Conservation (phyloP, 2,329 filamentous ascomycete genomes). For the Ophiocordyceps robertsii region DNA sequence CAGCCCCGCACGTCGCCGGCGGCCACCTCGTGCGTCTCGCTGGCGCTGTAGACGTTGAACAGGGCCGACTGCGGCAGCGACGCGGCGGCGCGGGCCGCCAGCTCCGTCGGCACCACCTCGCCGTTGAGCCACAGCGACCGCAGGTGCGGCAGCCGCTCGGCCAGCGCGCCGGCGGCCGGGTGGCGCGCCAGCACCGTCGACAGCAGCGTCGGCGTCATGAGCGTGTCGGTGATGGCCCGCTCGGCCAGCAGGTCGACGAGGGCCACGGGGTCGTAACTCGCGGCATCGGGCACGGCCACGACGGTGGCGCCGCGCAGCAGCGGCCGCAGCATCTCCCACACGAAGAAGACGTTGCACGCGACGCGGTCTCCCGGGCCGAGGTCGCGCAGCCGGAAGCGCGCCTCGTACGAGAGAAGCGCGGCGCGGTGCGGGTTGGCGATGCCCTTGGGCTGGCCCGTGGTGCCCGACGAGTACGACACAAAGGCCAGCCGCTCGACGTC, state of each 20-base stretch:
- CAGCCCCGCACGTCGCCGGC: conserved; percentile 63
- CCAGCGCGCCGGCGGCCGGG: conserved; percentile 35
- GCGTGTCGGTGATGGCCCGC: conserved; percentile 60
- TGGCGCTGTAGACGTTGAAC: conserved; percentile 71
- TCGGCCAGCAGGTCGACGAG: conserved; percentile 57
- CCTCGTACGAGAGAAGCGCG: conserved; percentile 58
- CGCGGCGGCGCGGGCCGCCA: conserved; percentile 53
- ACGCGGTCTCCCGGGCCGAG: conserved; percentile 60
- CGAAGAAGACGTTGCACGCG: conserved; percentile 80
- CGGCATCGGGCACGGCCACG: conserved; percentile 60
- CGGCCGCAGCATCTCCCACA: conserved; percentile 74
- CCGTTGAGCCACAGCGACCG: conserved; percentile 69
- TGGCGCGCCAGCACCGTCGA: conserved; percentile 61
- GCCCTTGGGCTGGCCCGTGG: conserved; percentile 67
- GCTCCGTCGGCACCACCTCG: conserved; percentile 68
- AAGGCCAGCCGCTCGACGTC: conserved; percentile 65
- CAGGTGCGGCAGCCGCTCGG: conserved; percentile 48
- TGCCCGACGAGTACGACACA: conserved; percentile 70
- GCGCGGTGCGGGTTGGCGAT: conserved; percentile 70
- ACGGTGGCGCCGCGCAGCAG: conserved; percentile 65
- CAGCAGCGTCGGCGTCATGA: conserved; percentile 72
- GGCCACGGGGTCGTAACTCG: conserved; percentile 63
- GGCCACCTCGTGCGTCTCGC: conserved; percentile 69
- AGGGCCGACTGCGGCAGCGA: conserved; percentile 56
- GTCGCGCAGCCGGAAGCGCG: conserved; percentile 59